Percentiles rank a stretch among this genome's conserved stretches.
Conservation (phyloP, 371 early-diverging fungal genomes). For the Dipsacomyces acuminosporus region DNA sequence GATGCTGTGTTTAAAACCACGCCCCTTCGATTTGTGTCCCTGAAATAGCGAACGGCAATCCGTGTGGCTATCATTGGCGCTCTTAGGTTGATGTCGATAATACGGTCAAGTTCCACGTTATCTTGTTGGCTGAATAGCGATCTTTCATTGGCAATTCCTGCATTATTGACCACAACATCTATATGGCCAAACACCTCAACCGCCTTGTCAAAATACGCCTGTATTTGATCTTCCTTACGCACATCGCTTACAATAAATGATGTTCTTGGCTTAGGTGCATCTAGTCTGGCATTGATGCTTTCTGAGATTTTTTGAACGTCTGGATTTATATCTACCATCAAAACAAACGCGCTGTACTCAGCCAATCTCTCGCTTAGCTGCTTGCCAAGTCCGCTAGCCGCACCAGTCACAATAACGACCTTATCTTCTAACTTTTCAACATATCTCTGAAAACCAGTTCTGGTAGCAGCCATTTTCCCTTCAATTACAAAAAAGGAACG, state of each 20-base stretch:
- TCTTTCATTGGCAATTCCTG: constrained; percentile 49
- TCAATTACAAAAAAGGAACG: too few relatives aligned
- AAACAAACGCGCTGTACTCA: constrained; percentile 34
- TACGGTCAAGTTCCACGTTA: constrained; percentile 37
- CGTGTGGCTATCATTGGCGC: constrained; percentile 55
- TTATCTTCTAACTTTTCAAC: constrained; percentile 29
- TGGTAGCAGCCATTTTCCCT: too few relatives aligned
- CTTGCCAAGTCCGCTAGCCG: constrained; percentile 51
- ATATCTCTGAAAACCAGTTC: constrained; percentile 7
- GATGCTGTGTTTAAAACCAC: constrained; percentile 49
- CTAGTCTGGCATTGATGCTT: constrained; percentile 27
- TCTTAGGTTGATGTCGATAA: constrained; percentile 53
- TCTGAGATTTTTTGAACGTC: constrained; percentile 32
- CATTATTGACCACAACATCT: constrained; percentile 52
- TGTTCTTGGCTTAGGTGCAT: neutral
- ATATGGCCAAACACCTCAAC: constrained; percentile 37
- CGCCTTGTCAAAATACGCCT: constrained; percentile 38
- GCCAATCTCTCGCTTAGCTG: constrained; percentile 36
- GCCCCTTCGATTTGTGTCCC: constrained; percentile 7
- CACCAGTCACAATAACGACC: constrained; percentile 53
- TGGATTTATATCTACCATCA: constrained; percentile 48
- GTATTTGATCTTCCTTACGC: constrained; percentile 30
- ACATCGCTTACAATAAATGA: constrained; percentile 46
- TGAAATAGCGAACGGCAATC: constrained; percentile 48
- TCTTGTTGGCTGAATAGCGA: constrained; percentile 30